Base-by-base conservation (phyloP, 1,284 basidiomycete species). In the Ceratobasidium sp. region DNA sequence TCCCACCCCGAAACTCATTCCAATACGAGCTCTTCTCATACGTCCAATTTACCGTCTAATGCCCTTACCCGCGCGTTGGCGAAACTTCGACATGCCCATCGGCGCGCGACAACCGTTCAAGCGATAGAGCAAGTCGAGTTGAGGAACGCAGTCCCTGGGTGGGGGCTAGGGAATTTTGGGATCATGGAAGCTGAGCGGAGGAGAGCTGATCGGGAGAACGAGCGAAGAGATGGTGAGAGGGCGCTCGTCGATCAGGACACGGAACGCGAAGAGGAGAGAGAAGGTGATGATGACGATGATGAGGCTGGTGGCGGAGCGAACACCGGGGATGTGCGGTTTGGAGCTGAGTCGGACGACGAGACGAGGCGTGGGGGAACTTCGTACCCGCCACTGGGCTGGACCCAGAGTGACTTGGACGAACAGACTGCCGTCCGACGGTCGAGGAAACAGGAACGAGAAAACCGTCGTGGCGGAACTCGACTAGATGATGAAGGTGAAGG, bases 151-250 rank as follows among this genome's bases (percentile, higher is more conserved):
- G 22, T 78, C 77, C 19, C 84, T 22, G 89, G 89, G 0, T 93
- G 92, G 91, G 90, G 90, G 0, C 81, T 93, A 41, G 91, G 92
- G 0, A 88, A 87, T 74, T 92, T 89, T 79, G 89, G 88, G 27
- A 83, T 91, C 80, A 84, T 72, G 88, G 74, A 82, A 83, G 77
- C 81, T 81, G 53, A 79, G 81, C 59, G 83, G 82, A 75, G 81
- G 79, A 58, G 81, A 81, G 54, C 79, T 77, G 72, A 65, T 81
- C 69, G 76, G 77, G 68, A 79, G 79, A 74, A 80, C 80, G 24
- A 79, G 80, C 31, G 75, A 53, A 49, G 78, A 81, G 74, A 78
- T 77, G 72, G 76, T 82, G 76, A 74, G 74, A 62, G 74, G 79
- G 37, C 27, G 41, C 65, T 76, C 29, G 43, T 78, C 2, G 59